Base-by-base conservation (phyloP, 2,329 filamentous ascomycete genomes). In the Diaporthe caulivora region DNA sequence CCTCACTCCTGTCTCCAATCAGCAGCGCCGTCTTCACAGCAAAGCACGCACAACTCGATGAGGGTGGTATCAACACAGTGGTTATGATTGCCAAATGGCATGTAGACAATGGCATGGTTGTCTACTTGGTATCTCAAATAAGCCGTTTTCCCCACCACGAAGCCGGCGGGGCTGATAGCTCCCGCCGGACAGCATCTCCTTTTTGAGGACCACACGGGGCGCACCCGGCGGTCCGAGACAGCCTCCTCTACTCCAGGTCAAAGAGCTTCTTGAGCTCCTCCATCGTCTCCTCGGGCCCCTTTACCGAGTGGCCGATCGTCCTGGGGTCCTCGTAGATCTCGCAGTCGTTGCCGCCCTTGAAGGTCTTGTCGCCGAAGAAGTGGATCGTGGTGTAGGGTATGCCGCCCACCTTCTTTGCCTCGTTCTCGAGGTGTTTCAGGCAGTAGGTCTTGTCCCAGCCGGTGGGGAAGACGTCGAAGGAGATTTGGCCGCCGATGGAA, bases 391-490 rank as follows among this genome's bases (percentile, higher is more conserved):
- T 94, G 88, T 96, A 98, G 31, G 92, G 86, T 76, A 97, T 87
- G 76, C 93, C 92, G 80, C 90, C 92, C 53, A 89, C 87, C 82
- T 89, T 87, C 85, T 89, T 86, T 76, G 93, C 92, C 83, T 98
- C 95, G 76, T 89, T 89, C 86, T 97, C 94, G 75, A 98, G 87
- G 84, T 98, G 95, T 79, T 90, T 87, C 78, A 98, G 88, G 86
- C 95, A 98, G 89, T 98, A 99, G 13, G 94, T 98, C 92, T 98
- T 99, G 87, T 99, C 97, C 97, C 97, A 99, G 80, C 97, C 97
- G 2, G 87, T 90, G 76, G 97, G 97, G 89, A 99, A 99, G 80
- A 98, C 94, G 82, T 99, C 97, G 83, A 99, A 99, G 74, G 95
- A 98, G 84, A 99, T 98, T 82, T 98, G 95, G 70, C 97, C 97